A percentile compares a stretch with the other conserved stretches of the same genome.
Conservation (phyloP, 2,329 filamentous ascomycete genomes). For the Chrysoporthe deuterocubensis region DNA sequence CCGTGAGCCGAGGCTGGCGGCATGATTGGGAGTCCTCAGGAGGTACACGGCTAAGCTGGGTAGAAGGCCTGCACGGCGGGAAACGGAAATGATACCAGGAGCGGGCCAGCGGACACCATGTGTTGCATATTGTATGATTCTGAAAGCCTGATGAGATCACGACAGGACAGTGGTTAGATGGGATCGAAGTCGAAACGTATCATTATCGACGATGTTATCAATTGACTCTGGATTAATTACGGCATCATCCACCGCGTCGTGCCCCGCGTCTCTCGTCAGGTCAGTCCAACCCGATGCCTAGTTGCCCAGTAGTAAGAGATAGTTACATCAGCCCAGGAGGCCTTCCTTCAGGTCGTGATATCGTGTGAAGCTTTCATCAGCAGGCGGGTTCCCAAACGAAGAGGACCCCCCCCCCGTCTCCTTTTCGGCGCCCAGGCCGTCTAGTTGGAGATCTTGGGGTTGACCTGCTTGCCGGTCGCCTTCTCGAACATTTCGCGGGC, state of each 20-base stretch:
- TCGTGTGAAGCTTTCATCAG: no score
- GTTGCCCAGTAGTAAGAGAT: neutral
- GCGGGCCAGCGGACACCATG: neutral
- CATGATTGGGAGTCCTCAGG: neutral
- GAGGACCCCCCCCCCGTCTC: no score
- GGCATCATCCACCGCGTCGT: neutral
- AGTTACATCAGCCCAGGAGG: neutral
- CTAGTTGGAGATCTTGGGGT: conserved; percentile 42
- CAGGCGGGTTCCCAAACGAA: no score
- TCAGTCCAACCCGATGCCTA: neutral
- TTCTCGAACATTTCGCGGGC: conserved; percentile 43
- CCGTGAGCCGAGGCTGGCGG: neutral
- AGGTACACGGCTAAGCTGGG: neutral
- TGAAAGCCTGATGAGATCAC: neutral
- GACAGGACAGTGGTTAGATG: neutral
- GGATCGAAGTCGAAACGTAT: neutral
- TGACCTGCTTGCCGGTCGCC: conserved; percentile 44
- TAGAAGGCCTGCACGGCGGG: neutral
- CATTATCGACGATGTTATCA: neutral
- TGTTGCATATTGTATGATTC: neutral
- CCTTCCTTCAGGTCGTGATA: no score
- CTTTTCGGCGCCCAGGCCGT: neutral
- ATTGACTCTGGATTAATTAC: neutral
- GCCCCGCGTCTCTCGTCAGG: neutral
- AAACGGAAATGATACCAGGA: neutral